Base-by-base conservation (phyloP, 352 stramenopile species). In the Pythium apleroticum region DNA sequence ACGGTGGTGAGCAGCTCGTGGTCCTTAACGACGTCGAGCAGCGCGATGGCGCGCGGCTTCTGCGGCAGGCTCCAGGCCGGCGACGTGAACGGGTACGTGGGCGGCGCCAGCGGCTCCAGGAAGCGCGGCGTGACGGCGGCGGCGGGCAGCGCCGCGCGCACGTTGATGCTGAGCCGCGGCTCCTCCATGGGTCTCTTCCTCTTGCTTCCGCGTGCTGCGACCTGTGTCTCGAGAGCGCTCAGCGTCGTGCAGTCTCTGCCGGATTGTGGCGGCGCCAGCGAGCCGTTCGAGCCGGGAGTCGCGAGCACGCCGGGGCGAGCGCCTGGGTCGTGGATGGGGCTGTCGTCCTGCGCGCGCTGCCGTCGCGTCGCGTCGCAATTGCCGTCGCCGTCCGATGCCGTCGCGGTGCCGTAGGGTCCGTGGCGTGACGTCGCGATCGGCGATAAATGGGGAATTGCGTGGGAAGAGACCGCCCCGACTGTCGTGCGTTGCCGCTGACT, bases 11-110 rank as follows among this genome's bases (percentile, higher is more conserved):
- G 76, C 17, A 91, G 71, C 22, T 93, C 84, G 60, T 95, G 80
- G 55, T 85, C 78, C 64, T 95, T 95, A 74, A 88, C 91, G 41
- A 91, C 86, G 30, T 95, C 86, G 17, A 95, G 61, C 24, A 95
- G 59, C 1, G 84, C 78, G 45, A 95, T 80, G 0, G 81, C 43
- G 4, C 73, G 75, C 22, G 84, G 86, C 25, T 85, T 80, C 24
- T 86, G 50, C 28, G 62, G 48, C 33, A 73, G 60, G 33, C 68
- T 86, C 86, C 86, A 94, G 15, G 65, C 65, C 5, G 86, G 86
- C 27, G 79, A 54, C 22, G 75, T 81, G 66, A 92, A 92, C 20
- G 84, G 86, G 14, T 86, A 76, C 54, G 78, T 85, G 1, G 85
- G 86, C 28, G 85, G 83, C 11, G 74, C 84, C 35, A 94, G 84